A percentile compares a stretch with the other conserved stretches of the same genome.
Evolutionary conservation across 2,329 filamentous ascomycete genomes (phyloP).

Genomic region (Claviceps quebecensis): DNA sequence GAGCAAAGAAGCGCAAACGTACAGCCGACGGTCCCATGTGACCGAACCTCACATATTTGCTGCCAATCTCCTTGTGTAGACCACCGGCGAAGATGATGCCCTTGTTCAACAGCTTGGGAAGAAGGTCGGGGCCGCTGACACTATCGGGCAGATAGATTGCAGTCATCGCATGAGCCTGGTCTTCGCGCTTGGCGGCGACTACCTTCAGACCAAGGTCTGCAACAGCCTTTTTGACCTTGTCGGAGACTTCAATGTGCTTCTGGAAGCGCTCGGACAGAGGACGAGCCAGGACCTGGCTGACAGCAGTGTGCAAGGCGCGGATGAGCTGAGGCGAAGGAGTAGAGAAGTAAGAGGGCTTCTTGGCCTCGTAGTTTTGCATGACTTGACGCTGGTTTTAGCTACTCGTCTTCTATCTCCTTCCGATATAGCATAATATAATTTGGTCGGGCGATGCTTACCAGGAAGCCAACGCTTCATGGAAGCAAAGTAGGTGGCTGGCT

Average conservation of each 20-base stretch:
- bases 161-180: slow-evolving; percentile 96
- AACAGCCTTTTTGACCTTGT: slow-evolving; percentile 76
- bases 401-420: too few relatives aligned
- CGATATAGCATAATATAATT: neutral
- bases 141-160: slow-evolving; percentile 88
- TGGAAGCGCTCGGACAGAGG: slow-evolving; percentile 75
- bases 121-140: slow-evolving; percentile 64
- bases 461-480: slow-evolving; percentile 96
- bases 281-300: slow-evolving; percentile 71
- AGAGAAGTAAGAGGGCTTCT: slow-evolving; percentile 95
- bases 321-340: slow-evolving; percentile 91
- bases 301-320: slow-evolving; percentile 78
- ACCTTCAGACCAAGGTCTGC: slow-evolving; percentile 73
- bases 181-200: slow-evolving; percentile 68
- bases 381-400: slow-evolving; percentile 33
- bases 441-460: slow-evolving; percentile 37
- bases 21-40: slow-evolving; percentile 93
- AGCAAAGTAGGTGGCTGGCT: slow-evolving; percentile 81
- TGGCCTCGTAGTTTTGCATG: slow-evolving; percentile 98
- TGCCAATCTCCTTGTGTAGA: slow-evolving; percentile 86
- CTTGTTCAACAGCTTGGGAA: slow-evolving; percentile 73
- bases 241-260: slow-evolving; percentile 62
- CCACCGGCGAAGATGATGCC: slow-evolving; percentile 91
- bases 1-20: slow-evolving; percentile 20
- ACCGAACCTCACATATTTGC: slow-evolving; percentile 88